Conservation (phyloP, 75 land plant genomes). For the Picea sitchensis region DNA sequence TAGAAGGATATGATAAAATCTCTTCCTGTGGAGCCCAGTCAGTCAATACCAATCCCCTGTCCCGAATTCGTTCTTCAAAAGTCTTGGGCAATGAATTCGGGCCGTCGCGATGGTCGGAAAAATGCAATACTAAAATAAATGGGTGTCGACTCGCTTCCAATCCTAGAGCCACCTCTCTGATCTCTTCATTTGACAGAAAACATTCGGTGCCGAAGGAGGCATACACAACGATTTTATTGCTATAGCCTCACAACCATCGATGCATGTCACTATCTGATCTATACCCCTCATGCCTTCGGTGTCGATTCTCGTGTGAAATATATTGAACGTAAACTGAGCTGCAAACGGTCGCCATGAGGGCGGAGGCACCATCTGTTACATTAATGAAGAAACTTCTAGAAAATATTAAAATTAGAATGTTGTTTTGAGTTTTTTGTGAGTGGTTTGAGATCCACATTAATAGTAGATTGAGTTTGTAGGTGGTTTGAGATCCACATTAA, state of each 20-base stretch:
- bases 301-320: background rate
- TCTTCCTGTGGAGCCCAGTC: conserved; percentile 15
- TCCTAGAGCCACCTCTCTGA: conserved; percentile 15
- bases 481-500: too few species aligned
- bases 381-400: too few species aligned
- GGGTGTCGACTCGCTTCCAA: conserved; percentile 15
- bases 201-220: conserved; percentile 20
- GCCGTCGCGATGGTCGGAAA: background rate
- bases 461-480: too few species aligned
- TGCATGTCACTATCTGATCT: background rate
- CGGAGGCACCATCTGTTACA: background rate
- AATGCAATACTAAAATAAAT: conserved; percentile 16
- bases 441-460: too few species aligned
- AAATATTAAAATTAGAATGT: too few species aligned
- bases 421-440: too few species aligned
- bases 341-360: background rate
- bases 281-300: background rate
- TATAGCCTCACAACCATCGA: background rate
- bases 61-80: conserved; percentile 2
- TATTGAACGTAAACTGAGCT: background rate
- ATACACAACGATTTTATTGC: conserved; percentile 6
- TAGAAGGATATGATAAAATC: conserved; percentile 18
- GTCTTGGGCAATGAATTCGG: background rate
- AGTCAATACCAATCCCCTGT: conserved; percentile 9
- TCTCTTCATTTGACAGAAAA: conserved; percentile 3